These are phyloP conservation scores for Aschersonia sp. DNA, from an alignment of 2,329 filamentous ascomycete species.

Conservation along the genomic window DNA sequence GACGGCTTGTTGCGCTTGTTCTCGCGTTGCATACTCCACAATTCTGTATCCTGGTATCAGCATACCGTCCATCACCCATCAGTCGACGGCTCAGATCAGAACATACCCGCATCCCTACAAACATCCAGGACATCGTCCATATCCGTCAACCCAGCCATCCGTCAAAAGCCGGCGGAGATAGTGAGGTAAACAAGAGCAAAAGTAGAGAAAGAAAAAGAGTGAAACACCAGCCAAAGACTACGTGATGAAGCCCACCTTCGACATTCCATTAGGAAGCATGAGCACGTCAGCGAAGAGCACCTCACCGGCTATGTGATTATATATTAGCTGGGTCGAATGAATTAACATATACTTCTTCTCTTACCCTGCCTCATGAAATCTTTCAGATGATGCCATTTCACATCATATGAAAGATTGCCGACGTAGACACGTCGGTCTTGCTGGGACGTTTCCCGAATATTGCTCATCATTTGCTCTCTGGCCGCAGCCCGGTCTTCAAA, in stretches of 20 bases:
- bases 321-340: slow-evolving; percentile 21
- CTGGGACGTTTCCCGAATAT: slow-evolving; percentile 84
- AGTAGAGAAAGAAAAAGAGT: slow-evolving; percentile 45
- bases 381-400: slow-evolving; percentile 99
- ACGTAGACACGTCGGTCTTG: slow-evolving; percentile 99
- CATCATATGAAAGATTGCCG: slow-evolving; percentile 96
- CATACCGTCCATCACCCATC: too few relatives aligned
- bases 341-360: slow-evolving; percentile 14
- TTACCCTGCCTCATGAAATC: slow-evolving; percentile 99
- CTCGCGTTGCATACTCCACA: slow-evolving; percentile 99
- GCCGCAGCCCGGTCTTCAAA: slow-evolving; percentile 72
- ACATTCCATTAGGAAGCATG: slow-evolving; percentile 99
- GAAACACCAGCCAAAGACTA: slow-evolving; percentile 64
- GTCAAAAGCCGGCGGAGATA: slow-evolving; percentile 51
- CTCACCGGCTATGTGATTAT: slow-evolving; percentile 64
- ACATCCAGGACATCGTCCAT: slow-evolving; percentile 76
- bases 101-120: slow-evolving; percentile 99
- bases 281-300: slow-evolving; percentile 99
- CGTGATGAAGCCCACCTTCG: slow-evolving; percentile 97
- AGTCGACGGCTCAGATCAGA: not conserved
- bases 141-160: slow-evolving; percentile 99
- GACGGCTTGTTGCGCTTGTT: slow-evolving; percentile 96
- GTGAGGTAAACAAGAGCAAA: slow-evolving; percentile 36
- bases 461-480: slow-evolving; percentile 94
- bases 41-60: slow-evolving; percentile 44